These are phyloP conservation scores for Ophiostoma tasmaniense DNA, from an alignment of 2,329 filamentous ascomycete genomes.

Conservation along the genomic window DNA sequence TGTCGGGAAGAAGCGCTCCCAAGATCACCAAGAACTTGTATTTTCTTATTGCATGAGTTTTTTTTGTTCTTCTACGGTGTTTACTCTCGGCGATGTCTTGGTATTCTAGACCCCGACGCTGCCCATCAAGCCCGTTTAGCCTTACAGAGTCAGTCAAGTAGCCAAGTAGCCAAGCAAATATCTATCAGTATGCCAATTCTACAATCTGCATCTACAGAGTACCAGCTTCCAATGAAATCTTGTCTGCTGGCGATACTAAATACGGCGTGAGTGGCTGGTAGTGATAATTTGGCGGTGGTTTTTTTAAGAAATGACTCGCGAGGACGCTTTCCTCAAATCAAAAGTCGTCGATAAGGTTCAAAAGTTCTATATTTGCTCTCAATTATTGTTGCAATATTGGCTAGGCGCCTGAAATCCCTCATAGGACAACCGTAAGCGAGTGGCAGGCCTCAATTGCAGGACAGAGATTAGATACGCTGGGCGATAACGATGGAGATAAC, in stretches of 20 bases:
- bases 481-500: neutral
- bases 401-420: constrained; percentile 4
- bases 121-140: neutral
- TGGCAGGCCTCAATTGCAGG: neutral
- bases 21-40: neutral
- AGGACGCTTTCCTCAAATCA: neutral
- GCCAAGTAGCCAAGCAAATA: neutral
- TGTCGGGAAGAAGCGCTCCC: constrained; percentile 3
- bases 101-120: neutral
- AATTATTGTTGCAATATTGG: neutral
- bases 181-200: neutral
- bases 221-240: neutral
- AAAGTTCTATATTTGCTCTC: neutral
- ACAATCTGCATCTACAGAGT: neutral
- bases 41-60: neutral
- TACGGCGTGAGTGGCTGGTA: neutral
- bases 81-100: no score
- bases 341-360: neutral
- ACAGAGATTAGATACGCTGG: neutral
- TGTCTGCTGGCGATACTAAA: neutral
- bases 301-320: neutral
- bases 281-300: neutral
- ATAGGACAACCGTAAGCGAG: neutral
- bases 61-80: no score
- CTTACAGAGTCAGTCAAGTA: no score